phyloP scores from a whole-genome alignment of 2,329 filamentous ascomycete genomes.

The Phialemoniopsis sp. region DNA sequence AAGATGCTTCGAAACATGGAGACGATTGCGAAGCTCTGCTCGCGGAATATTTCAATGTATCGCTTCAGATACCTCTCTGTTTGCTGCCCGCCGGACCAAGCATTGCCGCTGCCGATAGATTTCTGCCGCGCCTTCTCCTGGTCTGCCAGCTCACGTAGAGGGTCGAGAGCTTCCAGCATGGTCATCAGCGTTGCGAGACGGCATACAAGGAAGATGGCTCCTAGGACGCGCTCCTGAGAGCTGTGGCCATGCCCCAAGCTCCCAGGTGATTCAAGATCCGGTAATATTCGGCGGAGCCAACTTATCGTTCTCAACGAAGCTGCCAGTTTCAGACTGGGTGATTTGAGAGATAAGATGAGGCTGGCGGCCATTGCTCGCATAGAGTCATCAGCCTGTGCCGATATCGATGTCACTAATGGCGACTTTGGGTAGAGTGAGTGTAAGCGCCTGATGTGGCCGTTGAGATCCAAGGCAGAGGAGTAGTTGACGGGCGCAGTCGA shows the following conservation, averaged over 20 bases:
- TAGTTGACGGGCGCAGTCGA: conserved; percentile 67
- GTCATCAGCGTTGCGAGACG: conserved; percentile 73
- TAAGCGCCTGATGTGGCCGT: conserved; percentile 87
- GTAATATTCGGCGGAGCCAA: conserved; percentile 83
- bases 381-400: conserved; percentile 74
- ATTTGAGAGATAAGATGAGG: conserved; percentile 72
- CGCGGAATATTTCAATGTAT: conserved; percentile 95
- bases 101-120: conserved; percentile 28
- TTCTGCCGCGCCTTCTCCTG: conserved; percentile 62
- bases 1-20: conserved; percentile 94
- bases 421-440: conserved; percentile 80
- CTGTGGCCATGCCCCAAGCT: conserved; percentile 16
- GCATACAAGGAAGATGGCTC: conserved; percentile 83
- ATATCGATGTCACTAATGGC: conserved; percentile 67
- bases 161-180: conserved; percentile 79
- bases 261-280: conserved; percentile 58
- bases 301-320: conserved; percentile 86
- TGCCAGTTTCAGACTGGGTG: conserved; percentile 79
- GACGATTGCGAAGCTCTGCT: conserved; percentile 94
- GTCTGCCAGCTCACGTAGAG: conserved; percentile 83
- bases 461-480: conserved; percentile 83
- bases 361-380: conserved; percentile 88
- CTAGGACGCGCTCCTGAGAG: conserved; percentile 63
- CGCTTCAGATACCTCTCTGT: conserved; percentile 92
- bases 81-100: conserved; percentile 75